Percentiles rank a stretch among this genome's conserved stretches.
Evolutionary conservation across 106 monocot genomes (phyloP).

Genomic region (Phalaenopsis equestris): DNA sequence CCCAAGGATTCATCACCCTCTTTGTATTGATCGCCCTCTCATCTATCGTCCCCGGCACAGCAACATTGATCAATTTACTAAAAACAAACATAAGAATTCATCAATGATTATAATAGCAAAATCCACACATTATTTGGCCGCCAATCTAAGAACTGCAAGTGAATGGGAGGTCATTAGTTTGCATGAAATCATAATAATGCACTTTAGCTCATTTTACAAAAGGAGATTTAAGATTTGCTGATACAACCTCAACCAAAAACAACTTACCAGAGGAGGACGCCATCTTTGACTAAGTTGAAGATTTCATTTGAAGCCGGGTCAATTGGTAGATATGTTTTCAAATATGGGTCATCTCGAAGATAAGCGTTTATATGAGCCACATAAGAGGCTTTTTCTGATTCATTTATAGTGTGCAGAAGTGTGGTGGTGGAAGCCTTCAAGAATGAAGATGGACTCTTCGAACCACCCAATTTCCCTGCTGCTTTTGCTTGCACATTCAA

Average conservation of each 20-base stretch:
- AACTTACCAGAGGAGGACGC: conserved; percentile 80
- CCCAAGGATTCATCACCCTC: conserved; percentile 71
- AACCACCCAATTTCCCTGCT: conserved; percentile 29
- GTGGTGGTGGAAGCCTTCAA: conserved; percentile 70
- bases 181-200: neutral
- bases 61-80: conserved; percentile 94
- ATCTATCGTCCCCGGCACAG: conserved; percentile 91
- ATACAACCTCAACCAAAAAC: neutral
- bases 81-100: neutral
- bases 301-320: conserved; percentile 58
- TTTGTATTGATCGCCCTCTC: conserved; percentile 92
- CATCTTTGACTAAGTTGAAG: conserved; percentile 71
- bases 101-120: neutral
- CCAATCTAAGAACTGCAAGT: neutral
- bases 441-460: conserved; percentile 55
- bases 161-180: neutral
- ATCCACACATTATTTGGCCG: neutral
- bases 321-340: conserved; percentile 61
- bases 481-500: conserved; percentile 42
- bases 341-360: conserved; percentile 62
- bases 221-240: neutral
- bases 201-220: neutral
- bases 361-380: conserved; percentile 79
- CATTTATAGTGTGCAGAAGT: conserved; percentile 65
- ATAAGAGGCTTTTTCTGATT: conserved; percentile 78